Percentiles rank a stretch among this genome's conserved stretches.
These are phyloP conservation scores for Tetracladium setigerum DNA, from an alignment of 495 filamentous ascomycete species.

Conservation along the genomic window DNA sequence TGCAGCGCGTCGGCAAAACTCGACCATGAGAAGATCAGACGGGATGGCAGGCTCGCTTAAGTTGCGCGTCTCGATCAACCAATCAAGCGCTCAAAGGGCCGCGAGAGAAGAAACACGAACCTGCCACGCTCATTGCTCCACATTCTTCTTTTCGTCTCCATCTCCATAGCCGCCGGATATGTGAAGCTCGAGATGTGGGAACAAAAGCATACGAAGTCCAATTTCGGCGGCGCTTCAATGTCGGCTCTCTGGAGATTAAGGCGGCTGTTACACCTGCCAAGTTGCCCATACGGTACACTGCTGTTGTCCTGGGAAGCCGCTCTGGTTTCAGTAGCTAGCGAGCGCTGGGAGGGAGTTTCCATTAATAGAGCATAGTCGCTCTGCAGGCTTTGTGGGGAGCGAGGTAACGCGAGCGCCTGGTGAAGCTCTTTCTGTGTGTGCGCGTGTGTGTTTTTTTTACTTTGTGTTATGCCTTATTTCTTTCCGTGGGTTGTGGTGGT, in stretches of 20 bases:
- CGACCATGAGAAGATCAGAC: too few relatives aligned
- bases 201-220: neutral
- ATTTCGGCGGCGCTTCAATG: conserved; percentile 19
- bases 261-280: conserved; percentile 19
- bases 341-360: conserved; percentile 10
- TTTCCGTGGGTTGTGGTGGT: too few relatives aligned
- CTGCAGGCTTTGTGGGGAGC: neutral
- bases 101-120: conserved; percentile 15
- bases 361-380: neutral
- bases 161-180: too few relatives aligned
- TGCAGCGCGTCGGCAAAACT: conserved; percentile 18
- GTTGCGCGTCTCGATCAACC: conserved; percentile 13
- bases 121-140: conserved; percentile 6
- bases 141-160: neutral
- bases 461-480: too few relatives aligned
- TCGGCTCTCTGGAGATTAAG: conserved; percentile 18
- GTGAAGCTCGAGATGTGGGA: too few relatives aligned
- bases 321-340: conserved; percentile 19
- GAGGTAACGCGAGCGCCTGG: conserved; percentile 19
- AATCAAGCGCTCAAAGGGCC: conserved; percentile 1
- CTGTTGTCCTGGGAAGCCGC: conserved; percentile 7
- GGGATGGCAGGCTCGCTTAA: conserved; percentile 1
- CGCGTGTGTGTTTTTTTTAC: too few relatives aligned
- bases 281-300: neutral
- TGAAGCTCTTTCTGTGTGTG: neutral